Evolutionary conservation across 768 basidiomycete genomes (phyloP), one percentile per base, ranked within the genome.

Genomic region (Amanita jacksonii): DNA sequence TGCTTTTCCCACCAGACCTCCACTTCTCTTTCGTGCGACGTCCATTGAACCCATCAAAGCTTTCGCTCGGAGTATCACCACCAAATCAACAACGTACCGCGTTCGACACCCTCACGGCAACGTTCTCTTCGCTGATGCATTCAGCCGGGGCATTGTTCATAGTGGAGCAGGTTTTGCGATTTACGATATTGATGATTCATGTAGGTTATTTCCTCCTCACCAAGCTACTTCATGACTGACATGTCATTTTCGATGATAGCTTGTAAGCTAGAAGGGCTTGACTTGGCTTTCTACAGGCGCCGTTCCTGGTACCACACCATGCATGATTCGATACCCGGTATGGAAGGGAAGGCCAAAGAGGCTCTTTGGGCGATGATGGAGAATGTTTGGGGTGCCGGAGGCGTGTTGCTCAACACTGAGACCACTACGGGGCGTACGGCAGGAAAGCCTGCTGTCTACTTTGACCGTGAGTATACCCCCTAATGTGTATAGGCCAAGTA

Each of bases 331-430:
- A 68, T 88, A 34, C 66, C 80, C 5, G 73, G 73, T 40, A 77
- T 70, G 23, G 56, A 65, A 2, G 80, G 79, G 0, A 66, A 70
- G 9, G 69, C 63, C 44, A 64, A 58, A 27, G 52, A 56, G 27
- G 64, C 81, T 6, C 62, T 91, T 8, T 90, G 86, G 85, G 70
- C 77, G 2, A 85, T 88, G 80, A 74, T 90, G 74, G 83, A 89
- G 49, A 67, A 71, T 1, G 64, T 77, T 0, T 61, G 67, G 39
- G 74, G 69, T 3, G 75, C 77, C 0, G 83, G 79, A 6, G 37
- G 69, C 5, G 66, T 66, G 1, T 59, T 90, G 23, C 62, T 81
- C 19, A 72, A 80, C 33, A 60, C 64, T 36, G 65, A 64, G n/a
- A 43, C 46, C 41, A 43, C 57, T n/a, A n/a, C 52, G 32, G 48